These are phyloP conservation scores for Tillandsia leiboldiana DNA, from an alignment of 176 grass and related monocot genomes.

Conservation along the genomic window DNA sequence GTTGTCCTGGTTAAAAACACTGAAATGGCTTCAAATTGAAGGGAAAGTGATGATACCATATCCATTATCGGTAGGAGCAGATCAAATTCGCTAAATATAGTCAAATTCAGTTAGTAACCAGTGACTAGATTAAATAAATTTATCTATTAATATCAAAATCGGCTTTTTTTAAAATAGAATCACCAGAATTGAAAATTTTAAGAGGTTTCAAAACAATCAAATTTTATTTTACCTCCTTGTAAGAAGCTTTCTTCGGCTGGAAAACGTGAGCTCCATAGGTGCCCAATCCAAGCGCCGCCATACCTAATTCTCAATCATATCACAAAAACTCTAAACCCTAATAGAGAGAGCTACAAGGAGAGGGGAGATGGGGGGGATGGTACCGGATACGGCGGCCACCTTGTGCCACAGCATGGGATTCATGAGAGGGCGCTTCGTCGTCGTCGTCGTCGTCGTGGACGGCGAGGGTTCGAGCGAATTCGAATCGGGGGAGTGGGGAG, in stretches of 20 bases:
- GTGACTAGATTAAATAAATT: too few species aligned
- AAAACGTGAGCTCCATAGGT: slow-evolving; percentile 78
- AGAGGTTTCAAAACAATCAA: too few species aligned
- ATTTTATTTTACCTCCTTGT: slow-evolving; percentile 52
- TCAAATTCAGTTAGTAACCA: too few species aligned
- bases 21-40: too few species aligned
- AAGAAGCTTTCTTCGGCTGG: slow-evolving; percentile 54
- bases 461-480: neutral
- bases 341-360: neutral
- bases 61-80: too few species aligned
- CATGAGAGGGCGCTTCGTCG: slow-evolving; percentile 1
- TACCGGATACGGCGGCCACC: slow-evolving; percentile 87
- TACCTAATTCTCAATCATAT: slow-evolving; percentile 27
- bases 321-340: neutral
- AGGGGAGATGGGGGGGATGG: neutral
- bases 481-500: neutral
- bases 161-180: too few species aligned
- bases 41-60: too few species aligned
- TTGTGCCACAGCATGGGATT: slow-evolving; percentile 81
- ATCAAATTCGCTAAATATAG: too few species aligned
- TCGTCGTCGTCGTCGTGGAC: neutral
- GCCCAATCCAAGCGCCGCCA: slow-evolving; percentile 77
- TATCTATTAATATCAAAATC: too few species aligned
- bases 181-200: too few species aligned
- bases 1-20: too few species aligned